Base-by-base conservation (phyloP, 208 protist species). In the Phytomonas francai region DNA sequence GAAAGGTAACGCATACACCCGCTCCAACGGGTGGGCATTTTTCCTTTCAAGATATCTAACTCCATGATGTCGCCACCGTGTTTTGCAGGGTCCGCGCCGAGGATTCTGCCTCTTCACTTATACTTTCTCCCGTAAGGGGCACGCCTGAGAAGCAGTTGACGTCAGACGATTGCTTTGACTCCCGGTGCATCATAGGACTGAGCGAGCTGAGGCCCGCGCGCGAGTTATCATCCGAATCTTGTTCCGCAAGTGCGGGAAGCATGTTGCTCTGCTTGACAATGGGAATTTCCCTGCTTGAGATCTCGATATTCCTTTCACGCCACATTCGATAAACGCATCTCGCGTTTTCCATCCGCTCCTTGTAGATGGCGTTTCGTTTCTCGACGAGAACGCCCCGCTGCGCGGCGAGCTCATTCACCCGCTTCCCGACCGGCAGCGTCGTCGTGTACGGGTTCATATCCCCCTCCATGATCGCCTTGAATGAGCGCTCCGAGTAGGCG, bases 241-340 rank as follows among this genome's bases (percentile, higher is more conserved):
- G 45, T 25, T 54, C 45, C 3, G 22, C 45, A 12, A 54, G 45
- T 6, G 45, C 45, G 19, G 45, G 45, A 25, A 54, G 45, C 1
- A 54, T 5, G 16, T 54, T 16, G 45, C 16, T 25, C 45, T 9
- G 45, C 45, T 54, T 54, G 2, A 22, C 19, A 0, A 25, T 54
- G 19, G 45, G 45, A 54, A 25, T 25, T 2, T 22, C 45, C 19
- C 19, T 54, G 6, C 45, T 6, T 25, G 11, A 78, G 45, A 94
- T 83, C 61, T 96, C 88, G 58, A 93, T 89, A 67, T 83, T 76
- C 42, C 70, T 63, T n/a, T 87, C 84, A 1, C 76, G 76, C 88
- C 91, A 96, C 12, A 96, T 62, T 9, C 85, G 79, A 72, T 93
- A 94, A 25, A 91, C 77, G 62, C 82, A 74, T 72, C 86, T 87